Conservation (phyloP, 2,329 filamentous ascomycete genomes). For the Fusarium equiseti region DNA sequence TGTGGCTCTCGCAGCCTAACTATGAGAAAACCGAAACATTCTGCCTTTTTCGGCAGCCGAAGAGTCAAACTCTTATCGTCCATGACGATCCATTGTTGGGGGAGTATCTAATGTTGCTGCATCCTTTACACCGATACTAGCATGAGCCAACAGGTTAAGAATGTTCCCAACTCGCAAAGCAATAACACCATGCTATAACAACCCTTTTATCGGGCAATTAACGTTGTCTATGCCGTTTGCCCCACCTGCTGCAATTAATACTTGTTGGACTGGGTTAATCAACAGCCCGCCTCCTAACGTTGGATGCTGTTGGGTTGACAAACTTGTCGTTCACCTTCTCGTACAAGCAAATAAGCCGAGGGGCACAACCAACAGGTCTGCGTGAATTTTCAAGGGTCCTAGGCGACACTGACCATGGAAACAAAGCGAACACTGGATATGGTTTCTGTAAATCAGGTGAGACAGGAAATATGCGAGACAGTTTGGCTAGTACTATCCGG, state of each 20-base stretch:
- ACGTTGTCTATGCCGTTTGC: background rate
- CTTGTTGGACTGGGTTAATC: constrained; percentile 22
- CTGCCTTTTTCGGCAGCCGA: background rate
- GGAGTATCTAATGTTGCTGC: background rate
- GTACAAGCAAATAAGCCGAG: background rate
- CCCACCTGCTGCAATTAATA: background rate
- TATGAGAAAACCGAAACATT: background rate
- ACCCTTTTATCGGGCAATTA: background rate
- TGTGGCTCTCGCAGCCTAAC: background rate
- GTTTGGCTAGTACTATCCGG: constrained; percentile 8
- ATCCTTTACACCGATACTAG: constrained; percentile 3
- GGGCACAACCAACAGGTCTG: constrained; percentile 21
- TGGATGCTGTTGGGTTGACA: constrained; percentile 29
- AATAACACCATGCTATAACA: constrained; percentile 6
- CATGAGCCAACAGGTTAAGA: background rate
- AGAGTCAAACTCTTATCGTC: background rate
- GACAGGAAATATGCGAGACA: constrained; percentile 39
- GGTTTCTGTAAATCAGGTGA: constrained; percentile 42
- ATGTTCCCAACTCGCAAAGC: background rate
- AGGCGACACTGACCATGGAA: background rate
- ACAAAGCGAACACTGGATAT: background rate
- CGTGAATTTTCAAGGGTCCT: constrained; percentile 7
- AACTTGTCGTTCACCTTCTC: constrained; percentile 10
- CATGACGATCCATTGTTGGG: background rate
- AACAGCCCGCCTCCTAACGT: constrained; percentile 3